These are phyloP conservation scores for Parasarocladium wereldwijsianum DNA, from an alignment of 2,329 filamentous ascomycete species.

Conservation along the genomic window DNA sequence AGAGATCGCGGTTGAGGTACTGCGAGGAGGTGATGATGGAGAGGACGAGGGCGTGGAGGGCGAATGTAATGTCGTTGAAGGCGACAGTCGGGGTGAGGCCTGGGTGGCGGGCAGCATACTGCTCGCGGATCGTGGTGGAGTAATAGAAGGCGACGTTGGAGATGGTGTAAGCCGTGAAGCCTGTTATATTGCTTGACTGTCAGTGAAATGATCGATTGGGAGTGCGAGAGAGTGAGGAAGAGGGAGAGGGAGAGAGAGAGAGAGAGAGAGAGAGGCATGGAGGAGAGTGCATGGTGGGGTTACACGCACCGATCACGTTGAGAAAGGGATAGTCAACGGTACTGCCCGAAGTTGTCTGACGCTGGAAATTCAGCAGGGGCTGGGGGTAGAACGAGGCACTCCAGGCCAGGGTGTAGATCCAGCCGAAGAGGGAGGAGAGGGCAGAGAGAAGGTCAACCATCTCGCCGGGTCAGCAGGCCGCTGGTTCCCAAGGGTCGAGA, in stretches of 20 bases:
- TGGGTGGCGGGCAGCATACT: constrained; percentile 71
- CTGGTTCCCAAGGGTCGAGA: too few species aligned
- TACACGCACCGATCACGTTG: constrained; percentile 42
- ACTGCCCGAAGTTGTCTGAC: constrained; percentile 66
- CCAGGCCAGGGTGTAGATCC: constrained; percentile 67
- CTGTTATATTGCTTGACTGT: constrained; percentile 18
- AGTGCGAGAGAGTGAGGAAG: constrained; percentile 2
- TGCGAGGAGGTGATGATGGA: constrained; percentile 64
- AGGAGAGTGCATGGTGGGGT: constrained; percentile 1
- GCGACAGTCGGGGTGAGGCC: constrained; percentile 70
- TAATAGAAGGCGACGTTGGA: constrained; percentile 67
- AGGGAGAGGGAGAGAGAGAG: constrained; percentile 4
- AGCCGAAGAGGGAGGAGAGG: constrained; percentile 50
- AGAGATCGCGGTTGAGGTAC: constrained; percentile 53
- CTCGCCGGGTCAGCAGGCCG: too few species aligned
- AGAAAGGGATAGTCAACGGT: constrained; percentile 77
- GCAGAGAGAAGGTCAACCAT: constrained; percentile 25
- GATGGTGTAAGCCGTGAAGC: constrained; percentile 61
- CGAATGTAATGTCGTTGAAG: constrained; percentile 83
- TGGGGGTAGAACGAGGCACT: constrained; percentile 90
- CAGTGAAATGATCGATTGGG: not conserved
- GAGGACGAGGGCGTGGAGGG: constrained; percentile 62
- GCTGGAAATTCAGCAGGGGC: constrained; percentile 61
- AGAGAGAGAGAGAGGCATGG: not conserved
- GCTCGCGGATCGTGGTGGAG: constrained; percentile 58